These are phyloP conservation scores for Truncatella angustata DNA, from an alignment of 2,329 filamentous ascomycete genomes.

Conservation along the genomic window DNA sequence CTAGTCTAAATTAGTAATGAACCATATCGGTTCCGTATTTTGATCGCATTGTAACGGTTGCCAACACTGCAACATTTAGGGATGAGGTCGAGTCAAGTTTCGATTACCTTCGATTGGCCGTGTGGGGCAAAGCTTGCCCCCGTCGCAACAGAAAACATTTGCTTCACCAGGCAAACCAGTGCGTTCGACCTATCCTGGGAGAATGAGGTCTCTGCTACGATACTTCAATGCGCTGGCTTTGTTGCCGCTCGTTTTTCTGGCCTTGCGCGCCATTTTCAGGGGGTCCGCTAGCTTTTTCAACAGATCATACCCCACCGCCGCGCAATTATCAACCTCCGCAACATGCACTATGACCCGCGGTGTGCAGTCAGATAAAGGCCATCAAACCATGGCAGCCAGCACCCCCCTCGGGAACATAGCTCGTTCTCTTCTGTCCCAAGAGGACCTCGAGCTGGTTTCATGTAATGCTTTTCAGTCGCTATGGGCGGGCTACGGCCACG, in stretches of 20 bases:
- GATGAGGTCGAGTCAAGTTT: no score
- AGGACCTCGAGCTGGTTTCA: conserved; percentile 35
- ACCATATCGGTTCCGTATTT: no score
- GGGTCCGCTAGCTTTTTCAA: not conserved
- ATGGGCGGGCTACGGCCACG: conserved; percentile 54
- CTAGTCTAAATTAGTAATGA: no score
- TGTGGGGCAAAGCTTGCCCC: no score
- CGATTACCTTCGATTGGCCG: no score
- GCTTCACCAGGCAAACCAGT: no score
- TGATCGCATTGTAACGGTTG: no score
- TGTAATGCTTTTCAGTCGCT: conserved; percentile 39
- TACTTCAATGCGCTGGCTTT: not conserved
- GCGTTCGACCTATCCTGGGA: no score
- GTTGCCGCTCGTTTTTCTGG: not conserved
- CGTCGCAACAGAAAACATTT: no score
- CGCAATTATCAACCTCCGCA: not conserved
- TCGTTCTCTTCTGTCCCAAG: conserved; percentile 8
- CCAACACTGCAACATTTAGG: no score
- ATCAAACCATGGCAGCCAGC: not conserved
- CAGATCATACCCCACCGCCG: not conserved
- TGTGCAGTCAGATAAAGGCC: not conserved
- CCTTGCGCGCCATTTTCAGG: not conserved
- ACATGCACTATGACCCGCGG: not conserved
- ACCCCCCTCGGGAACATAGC: conserved; percentile 7
- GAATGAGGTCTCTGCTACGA: no score